Base-by-base conservation (phyloP, 768 basidiomycete species). In the Tylopilus rubrobrunneus region DNA sequence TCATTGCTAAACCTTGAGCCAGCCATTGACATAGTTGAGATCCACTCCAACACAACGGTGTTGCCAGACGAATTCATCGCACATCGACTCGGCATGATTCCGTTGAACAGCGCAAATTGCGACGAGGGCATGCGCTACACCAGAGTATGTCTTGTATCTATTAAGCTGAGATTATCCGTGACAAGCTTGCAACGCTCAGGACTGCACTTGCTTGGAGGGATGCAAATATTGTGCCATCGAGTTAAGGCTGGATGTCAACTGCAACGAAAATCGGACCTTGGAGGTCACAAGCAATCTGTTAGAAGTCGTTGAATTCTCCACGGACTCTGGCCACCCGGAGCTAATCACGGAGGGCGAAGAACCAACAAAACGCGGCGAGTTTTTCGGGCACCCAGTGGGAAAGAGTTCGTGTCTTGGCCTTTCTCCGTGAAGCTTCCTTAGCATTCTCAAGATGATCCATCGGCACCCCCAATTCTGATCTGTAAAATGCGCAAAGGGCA, bases 21-120 rank as follows among this genome's bases (percentile, higher is more conserved):
- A 98, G 97, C 95, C 34, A 98, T 99, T 59, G 97, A 99, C 75
- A 87, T 96, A 73, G 96, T 98, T 11, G 89, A 93, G 71, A 88
- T 98, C 58, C 82, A 87, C 55, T 81, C 80, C 51, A 99, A 99
- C 69, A 93, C 92, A 5, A 85, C 91, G 2, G 95, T 97, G 4
- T 74, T 99, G 21, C 92, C 95, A 2, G 97, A 99, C 72, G 97
- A 99, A 74, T 97, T 94, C 74, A 88, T 99, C 56, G 92, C 94
- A 0, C 97, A 99, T 71, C 84, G 97, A 48, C 77, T 99, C 29
- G 97, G 97, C 23, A 88, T 97, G 83, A 79, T 99, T 28, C 97
- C 97, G 8, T 76, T 99, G 23, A 77, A 87, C 48, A 95, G 92
- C 70, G 76, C 84, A 37, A 90, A 89, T 59, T 95, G 92, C 61